Evolutionary conservation across 1,284 basidiomycete genomes (phyloP).

Genomic region (Phylloboletellus chloephorus): DNA sequence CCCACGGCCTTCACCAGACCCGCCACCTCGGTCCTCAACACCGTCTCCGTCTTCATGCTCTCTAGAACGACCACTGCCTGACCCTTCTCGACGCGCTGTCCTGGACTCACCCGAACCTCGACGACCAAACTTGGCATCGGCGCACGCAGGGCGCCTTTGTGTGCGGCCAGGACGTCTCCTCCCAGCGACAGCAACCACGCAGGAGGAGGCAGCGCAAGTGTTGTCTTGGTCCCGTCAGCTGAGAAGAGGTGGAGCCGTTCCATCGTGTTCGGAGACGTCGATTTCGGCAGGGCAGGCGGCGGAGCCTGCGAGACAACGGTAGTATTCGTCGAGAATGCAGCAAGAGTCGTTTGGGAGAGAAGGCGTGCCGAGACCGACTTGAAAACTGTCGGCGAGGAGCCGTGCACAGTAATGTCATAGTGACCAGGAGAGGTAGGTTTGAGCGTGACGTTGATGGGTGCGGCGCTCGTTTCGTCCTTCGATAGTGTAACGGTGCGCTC

Average conservation of each 20-base stretch:
- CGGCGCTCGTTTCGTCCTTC: conserved; percentile 40
- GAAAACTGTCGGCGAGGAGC: conserved; percentile 39
- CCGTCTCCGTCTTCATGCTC: conserved; percentile 96
- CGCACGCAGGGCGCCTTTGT: conserved; percentile 57
- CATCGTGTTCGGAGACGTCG: conserved; percentile 46
- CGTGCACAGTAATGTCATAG: conserved; percentile 53
- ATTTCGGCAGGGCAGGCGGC: conserved; percentile 45
- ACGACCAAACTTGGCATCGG: conserved; percentile 91
- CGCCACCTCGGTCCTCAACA: conserved; percentile 62
- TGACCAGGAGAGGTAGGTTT: conserved; percentile 37
- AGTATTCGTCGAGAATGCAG: conserved; percentile 43
- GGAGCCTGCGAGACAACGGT: conserved; percentile 70
- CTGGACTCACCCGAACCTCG: conserved; percentile 73
- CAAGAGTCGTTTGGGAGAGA: conserved; percentile 46
- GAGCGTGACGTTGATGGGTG: conserved; percentile 44
- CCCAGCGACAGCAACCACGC: conserved; percentile 61
- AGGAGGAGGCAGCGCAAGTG: conserved; percentile 58
- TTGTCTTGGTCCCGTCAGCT: conserved; percentile 48
- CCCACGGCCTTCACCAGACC: conserved; percentile 69
- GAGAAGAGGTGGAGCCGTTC: conserved; percentile 71
- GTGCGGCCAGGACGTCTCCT: conserved; percentile 46
- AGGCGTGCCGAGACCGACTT: conserved; percentile 50
- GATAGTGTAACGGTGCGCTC: conserved; percentile 57
- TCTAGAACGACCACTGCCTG: conserved; percentile 82
- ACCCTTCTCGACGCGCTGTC: conserved; percentile 75